Evolutionary conservation across 192 early-diverging fungal genomes (phyloP).

Genomic region (Coemansia sp.): DNA sequence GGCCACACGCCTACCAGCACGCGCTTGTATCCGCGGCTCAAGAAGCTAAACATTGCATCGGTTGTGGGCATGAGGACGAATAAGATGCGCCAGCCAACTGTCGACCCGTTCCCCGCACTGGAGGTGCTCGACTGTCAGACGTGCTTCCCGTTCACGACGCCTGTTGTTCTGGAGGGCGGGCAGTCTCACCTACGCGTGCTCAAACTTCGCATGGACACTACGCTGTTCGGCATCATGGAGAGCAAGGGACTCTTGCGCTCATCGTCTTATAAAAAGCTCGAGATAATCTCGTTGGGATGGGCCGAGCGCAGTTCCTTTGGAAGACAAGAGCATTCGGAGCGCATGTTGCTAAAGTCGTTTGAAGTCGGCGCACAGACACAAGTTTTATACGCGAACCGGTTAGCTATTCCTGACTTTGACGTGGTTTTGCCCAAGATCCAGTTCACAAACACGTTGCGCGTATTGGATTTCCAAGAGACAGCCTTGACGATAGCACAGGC

Average conservation of each 20-base stretch:
- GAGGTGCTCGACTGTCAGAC: constrained; percentile 26
- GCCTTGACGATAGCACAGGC: constrained; percentile 3
- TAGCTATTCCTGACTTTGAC: not conserved
- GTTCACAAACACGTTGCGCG: not conserved
- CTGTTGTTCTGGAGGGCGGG: constrained; percentile 13
- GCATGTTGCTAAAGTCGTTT: constrained; percentile 4
- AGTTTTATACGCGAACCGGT: constrained; percentile 1
- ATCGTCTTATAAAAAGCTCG: constrained; percentile 7
- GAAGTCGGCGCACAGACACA: constrained; percentile 8
- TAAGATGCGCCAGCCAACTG: constrained; percentile 1
- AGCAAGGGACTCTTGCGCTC: not conserved
- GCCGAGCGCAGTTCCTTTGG: not conserved
- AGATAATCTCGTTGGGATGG: constrained; percentile 16
- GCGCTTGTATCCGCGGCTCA: constrained; percentile 29
- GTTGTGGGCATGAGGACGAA: not conserved
- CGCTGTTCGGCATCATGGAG: not conserved
- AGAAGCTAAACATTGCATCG: constrained; percentile 11
- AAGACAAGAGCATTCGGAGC: not conserved
- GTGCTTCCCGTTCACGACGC: constrained; percentile 17
- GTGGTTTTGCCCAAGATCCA: not conserved
- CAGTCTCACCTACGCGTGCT: constrained; percentile 17
- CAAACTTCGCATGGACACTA: constrained; percentile 23
- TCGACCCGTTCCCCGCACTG: constrained; percentile 27
- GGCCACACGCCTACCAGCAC: not conserved
- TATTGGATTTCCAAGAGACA: constrained; percentile 14